A percentile compares a stretch with the other conserved stretches of the same genome.
Conservation (phyloP, 768 basidiomycete genomes). For the Albatrellus ellisii region DNA sequence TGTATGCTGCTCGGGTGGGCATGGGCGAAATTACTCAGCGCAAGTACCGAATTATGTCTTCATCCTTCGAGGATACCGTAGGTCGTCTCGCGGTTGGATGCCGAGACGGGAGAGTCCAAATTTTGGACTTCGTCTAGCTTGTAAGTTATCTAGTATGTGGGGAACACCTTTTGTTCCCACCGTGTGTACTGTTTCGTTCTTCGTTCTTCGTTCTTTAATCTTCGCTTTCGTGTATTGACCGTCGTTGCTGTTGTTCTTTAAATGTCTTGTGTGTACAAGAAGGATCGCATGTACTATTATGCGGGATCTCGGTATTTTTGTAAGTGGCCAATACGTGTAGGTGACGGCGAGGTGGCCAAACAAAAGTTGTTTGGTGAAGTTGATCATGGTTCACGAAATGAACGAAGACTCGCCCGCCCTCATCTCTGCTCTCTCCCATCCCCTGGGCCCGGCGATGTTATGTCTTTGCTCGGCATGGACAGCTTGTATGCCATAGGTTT, state of each 20-base stretch:
- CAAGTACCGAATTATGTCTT: constrained; percentile 18
- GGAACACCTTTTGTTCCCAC: background rate
- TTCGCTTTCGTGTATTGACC: background rate
- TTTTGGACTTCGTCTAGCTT: constrained; percentile 21
- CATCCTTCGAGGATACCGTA: constrained; percentile 22
- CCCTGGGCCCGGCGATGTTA: background rate
- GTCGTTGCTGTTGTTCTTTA: background rate
- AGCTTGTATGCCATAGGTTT: constrained; percentile 53
- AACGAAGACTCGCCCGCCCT: background rate
- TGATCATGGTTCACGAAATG: background rate
- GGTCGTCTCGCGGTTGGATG: constrained; percentile 23
- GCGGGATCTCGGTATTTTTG: background rate
- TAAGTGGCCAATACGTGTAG: too few species aligned
- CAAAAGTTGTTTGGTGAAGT: background rate
- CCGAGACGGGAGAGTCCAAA: constrained; percentile 20
- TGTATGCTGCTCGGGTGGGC: constrained; percentile 21
- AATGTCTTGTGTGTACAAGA: background rate
- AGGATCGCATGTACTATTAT: too few species aligned
- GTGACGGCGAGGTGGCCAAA: constrained; percentile 18
- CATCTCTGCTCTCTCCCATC: background rate
- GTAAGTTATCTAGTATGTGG: background rate
- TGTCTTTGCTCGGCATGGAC: constrained; percentile 35
- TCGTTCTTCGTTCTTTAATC: too few species aligned
- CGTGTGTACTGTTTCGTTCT: too few species aligned
- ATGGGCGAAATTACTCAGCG: constrained; percentile 20